Base-by-base conservation (phyloP, 495 filamentous ascomycete genomes). In the Penicillium ucsense region DNA sequence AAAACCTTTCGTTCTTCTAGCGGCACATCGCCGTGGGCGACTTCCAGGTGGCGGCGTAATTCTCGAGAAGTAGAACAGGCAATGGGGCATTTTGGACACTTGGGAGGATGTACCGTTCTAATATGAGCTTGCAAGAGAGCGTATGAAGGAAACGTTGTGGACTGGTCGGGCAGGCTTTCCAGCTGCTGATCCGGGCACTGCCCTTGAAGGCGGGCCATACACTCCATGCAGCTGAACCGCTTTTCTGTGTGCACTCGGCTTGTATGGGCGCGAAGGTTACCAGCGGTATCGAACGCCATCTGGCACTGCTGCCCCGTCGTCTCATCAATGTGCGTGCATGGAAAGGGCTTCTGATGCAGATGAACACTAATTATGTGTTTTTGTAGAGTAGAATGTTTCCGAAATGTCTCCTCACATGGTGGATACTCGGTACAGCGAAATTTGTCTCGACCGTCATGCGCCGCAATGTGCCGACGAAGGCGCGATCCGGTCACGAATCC, bases 351-450 rank as follows among this genome's bases (percentile, higher is more conserved):
- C 48, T 77, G 61, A 5, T 81, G 71, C 27, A 91, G 70, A 60
- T 98, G 92, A 3, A 74, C 77, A 0, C 74, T 71, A 20, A 78
- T 75, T 42, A 96, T 81, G 63, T 98, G 92, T 11, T 84, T 80
- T 54, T 88, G 80, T 8, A 98, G 76, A 3, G 89, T 95, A 45
- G 84, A 78, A 56, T 89, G 85, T 62, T 96, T 97, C 37, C 92
- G 78, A 64, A 97, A 98, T 9, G 77, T 79, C 62, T 84, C 77
- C 33, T 78, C 71, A 60, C 92, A 98, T 2, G 78, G 83, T 6
- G 82, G 78, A 50, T 82, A 83, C 27, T 79, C 84, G 5, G 75
- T 80, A 59, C 92, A 98, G 47, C 74, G 72, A 53, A 80, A 86
- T 43, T 80, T 73, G 50, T 87, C 79, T 47, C 71, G 70, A 27